These are phyloP conservation scores for Tephrocybe rancida DNA, from an alignment of 768 basidiomycete species.

Conservation along the genomic window DNA sequence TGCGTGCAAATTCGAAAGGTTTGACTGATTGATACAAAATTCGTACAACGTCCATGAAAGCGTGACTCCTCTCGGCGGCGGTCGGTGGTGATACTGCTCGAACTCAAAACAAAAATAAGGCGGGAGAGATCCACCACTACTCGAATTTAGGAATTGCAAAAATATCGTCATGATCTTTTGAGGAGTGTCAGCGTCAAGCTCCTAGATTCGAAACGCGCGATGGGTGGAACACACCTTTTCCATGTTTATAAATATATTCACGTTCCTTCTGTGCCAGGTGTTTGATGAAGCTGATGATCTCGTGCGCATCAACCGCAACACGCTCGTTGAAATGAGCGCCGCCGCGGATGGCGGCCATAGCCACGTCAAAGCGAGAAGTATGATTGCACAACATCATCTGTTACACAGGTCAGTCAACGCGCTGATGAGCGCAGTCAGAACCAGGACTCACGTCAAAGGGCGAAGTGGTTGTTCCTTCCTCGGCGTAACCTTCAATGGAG, in stretches of 20 bases:
- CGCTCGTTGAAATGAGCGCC: slow-evolving; percentile 53
- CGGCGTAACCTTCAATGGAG: slow-evolving; percentile 63
- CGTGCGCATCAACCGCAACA: slow-evolving; percentile 61
- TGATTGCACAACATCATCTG: slow-evolving; percentile 78
- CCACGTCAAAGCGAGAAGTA: slow-evolving; percentile 69
- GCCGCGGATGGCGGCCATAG: slow-evolving; percentile 58
- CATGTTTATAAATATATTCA: slow-evolving; percentile 61
- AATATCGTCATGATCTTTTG: slow-evolving; percentile 43
- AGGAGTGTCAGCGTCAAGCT: not conserved
- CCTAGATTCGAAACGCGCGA: not conserved
- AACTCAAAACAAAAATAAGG: too few relatives aligned
- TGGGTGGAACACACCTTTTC: slow-evolving; percentile 45
- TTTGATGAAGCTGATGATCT: slow-evolving; percentile 54
- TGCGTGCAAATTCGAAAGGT: too few relatives aligned
- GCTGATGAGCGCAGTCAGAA: not conserved
- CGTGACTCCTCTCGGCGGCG: too few relatives aligned
- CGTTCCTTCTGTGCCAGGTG: slow-evolving; percentile 64
- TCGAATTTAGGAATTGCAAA: slow-evolving; percentile 52
- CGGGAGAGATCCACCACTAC: slow-evolving; percentile 5
- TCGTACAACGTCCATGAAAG: too few relatives aligned
- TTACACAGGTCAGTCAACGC: not conserved
- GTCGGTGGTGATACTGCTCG: too few relatives aligned
- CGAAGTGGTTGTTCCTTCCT: slow-evolving; percentile 81
- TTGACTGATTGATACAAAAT: too few relatives aligned
- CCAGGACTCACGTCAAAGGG: slow-evolving; percentile 67